Evolutionary conservation across 2,329 filamentous ascomycete genomes (phyloP), one percentile per base, ranked within the genome.

Genomic region (Sporothrix luriei): DNA sequence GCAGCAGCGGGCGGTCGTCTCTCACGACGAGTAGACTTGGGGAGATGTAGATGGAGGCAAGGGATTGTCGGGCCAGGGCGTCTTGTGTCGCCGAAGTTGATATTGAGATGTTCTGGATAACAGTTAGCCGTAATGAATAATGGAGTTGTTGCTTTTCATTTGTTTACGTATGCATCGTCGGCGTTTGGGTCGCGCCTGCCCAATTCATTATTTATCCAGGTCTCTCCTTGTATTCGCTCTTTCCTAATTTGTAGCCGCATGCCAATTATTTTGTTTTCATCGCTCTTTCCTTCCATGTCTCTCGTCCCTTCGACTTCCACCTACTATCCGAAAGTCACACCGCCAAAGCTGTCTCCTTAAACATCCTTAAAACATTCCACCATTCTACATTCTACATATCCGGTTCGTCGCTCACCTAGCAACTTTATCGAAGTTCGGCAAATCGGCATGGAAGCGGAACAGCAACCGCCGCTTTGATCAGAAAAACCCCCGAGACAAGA

Each of bases 361-460:
- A 19, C n/a, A n/a, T 26, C 24, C 24, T 29, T 19, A 9, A 7
- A 19, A 55, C 24, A 54, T 21, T 4, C 11, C 14, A 16, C 14
- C 40, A 43, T 16, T 43, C 40, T 43, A 13, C 11, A 13, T 43
- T 11, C 11, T 16, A 43, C 33, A 7, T 7, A 33, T 33, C 33
- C 9, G 33, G 4, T 33, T 33, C 33, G 33, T 33, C 33, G 9
- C 33, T 33, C 33, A 7, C 33, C 4, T 6, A 33, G 33, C 33
- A 5, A 33, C 6, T 33, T 33, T 0, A 33, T 7, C 33, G 9
- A 33, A 4, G 33, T 33, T 33, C 33, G 33, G 33, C 33, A 59
- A 59, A 5, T 33, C 55, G 55, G 55, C 55, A 43, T 24, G n/a
- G n/a, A 43, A 43, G 14, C 33, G 55, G 38, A 40, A 61, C 55